Percentiles rank a stretch among this genome's conserved stretches.
Evolutionary conservation across 169 alveolate species (phyloP).

Genomic region (Eimeria sp.): DNA sequence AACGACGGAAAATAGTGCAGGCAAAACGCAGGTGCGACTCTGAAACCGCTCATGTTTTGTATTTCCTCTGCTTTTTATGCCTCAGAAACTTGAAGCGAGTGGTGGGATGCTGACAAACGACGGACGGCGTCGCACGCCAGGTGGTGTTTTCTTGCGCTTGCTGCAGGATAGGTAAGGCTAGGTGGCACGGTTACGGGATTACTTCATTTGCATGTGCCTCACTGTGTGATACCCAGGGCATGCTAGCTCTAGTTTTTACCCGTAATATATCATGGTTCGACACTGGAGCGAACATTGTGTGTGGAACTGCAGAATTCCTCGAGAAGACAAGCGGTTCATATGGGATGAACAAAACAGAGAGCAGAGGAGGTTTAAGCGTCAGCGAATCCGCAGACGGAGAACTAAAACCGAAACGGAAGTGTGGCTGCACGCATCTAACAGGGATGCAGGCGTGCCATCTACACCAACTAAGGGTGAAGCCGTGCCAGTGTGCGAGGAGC

Average conservation of each 20-base stretch:
- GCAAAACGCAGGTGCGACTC: neutral
- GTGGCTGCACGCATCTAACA: neutral
- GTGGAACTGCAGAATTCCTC: constrained; percentile 75
- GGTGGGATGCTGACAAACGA: constrained; percentile 71
- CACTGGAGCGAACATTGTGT: neutral
- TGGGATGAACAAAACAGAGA: constrained; percentile 85
- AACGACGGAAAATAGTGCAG: neutral
- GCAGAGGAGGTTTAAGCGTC: constrained; percentile 80
- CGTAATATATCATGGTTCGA: neutral
- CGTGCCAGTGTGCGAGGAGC: constrained; percentile 20
- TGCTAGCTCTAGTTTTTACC: neutral
- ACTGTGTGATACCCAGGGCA: neutral
- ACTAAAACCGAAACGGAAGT: neutral
- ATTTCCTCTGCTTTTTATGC: neutral
- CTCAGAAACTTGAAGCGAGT: constrained; percentile 30
- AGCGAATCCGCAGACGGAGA: constrained; percentile 42
- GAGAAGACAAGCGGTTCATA: constrained; percentile 83
- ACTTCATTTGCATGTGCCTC: neutral
- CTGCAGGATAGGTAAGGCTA: constrained; percentile 68
- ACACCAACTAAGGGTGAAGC: neutral
- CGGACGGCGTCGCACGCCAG: constrained; percentile 83
- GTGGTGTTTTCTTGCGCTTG: constrained; percentile 79
- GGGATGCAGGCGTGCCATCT: neutral
- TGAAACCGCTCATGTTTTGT: neutral
- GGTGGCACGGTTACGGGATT: neutral